Evolutionary conservation across 257 asterid genomes (phyloP).

Genomic region (Ilex aquifolium): DNA sequence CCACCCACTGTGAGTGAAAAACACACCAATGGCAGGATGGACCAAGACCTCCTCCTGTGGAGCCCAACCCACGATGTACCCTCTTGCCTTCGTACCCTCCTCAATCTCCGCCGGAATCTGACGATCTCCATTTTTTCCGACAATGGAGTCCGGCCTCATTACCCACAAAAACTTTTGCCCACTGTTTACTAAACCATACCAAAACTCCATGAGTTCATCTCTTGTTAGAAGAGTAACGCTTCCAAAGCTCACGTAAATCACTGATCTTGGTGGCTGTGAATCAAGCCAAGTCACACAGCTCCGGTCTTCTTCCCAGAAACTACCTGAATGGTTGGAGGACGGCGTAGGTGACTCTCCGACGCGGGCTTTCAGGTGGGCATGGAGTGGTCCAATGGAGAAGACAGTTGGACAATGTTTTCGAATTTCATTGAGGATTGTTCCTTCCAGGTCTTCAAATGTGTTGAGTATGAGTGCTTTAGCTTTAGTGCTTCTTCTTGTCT

Average conservation of each 20-base stretch:
- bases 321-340: conserved; percentile 16
- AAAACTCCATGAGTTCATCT: conserved; percentile 36
- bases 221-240: conserved; percentile 30
- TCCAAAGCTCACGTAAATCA: conserved; percentile 58
- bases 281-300: conserved; percentile 59
- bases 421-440: conserved; percentile 34
- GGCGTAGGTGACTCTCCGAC: not conserved
- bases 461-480: conserved; percentile 65
- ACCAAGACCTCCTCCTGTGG: conserved; percentile 38
- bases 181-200: conserved; percentile 56
- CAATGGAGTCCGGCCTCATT: conserved; percentile 35
- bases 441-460: conserved; percentile 61
- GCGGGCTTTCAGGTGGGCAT: conserved; percentile 33
- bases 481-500: conserved; percentile 29
- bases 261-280: conserved; percentile 36
- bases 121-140: conserved; percentile 7
- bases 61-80: conserved; percentile 36
- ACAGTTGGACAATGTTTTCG: conserved; percentile 34
- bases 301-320: conserved; percentile 48
- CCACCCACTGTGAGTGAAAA: conserved; percentile 44
- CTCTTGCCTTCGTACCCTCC: conserved; percentile 26
- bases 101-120: conserved; percentile 21
- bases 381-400: conserved; percentile 66
- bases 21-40: conserved; percentile 33
- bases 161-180: conserved; percentile 57